phyloP scores from a whole-genome alignment of 2,329 filamentous ascomycete species.

The Claviceps quebecensis region DNA sequence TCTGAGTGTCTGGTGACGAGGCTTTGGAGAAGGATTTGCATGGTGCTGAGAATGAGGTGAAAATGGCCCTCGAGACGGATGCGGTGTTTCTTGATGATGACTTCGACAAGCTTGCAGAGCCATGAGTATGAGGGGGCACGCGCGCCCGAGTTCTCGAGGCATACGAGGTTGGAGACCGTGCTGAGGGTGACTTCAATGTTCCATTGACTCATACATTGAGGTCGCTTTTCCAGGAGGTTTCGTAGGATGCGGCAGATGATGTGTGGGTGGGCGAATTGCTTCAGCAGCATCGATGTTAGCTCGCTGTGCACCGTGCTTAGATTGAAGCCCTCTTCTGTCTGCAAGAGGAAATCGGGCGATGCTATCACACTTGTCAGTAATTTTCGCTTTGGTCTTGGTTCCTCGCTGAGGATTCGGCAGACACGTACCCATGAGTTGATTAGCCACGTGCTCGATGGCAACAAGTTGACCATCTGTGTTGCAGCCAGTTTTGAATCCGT shows the following conservation, averaged over 20 bases:
- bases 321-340: constrained; percentile 17
- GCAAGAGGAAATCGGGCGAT: constrained; percentile 15
- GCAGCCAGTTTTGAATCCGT: constrained; percentile 15
- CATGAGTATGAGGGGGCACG: constrained; percentile 25
- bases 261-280: constrained; percentile 18
- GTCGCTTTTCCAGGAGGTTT: constrained; percentile 35
- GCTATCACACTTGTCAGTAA: constrained; percentile 12
- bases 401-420: no score
- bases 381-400: not conserved
- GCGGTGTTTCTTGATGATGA: constrained; percentile 44
- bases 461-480: constrained; percentile 27
- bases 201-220: constrained; percentile 40
- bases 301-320: constrained; percentile 28
- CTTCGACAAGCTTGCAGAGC: constrained; percentile 40
- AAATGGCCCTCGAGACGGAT: constrained; percentile 48
- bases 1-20: constrained; percentile 27
- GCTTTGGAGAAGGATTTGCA: constrained; percentile 41
- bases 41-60: constrained; percentile 38
- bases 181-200: constrained; percentile 40
- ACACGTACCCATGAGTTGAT: constrained; percentile 24
- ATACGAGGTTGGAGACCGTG: constrained; percentile 25
- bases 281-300: constrained; percentile 22
- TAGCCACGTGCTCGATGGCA: constrained; percentile 29
- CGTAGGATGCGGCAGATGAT: constrained; percentile 28
- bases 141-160: constrained; percentile 14